phyloP scores from a whole-genome alignment of 306 rosid species.

The Citrullus colocynthis region DNA sequence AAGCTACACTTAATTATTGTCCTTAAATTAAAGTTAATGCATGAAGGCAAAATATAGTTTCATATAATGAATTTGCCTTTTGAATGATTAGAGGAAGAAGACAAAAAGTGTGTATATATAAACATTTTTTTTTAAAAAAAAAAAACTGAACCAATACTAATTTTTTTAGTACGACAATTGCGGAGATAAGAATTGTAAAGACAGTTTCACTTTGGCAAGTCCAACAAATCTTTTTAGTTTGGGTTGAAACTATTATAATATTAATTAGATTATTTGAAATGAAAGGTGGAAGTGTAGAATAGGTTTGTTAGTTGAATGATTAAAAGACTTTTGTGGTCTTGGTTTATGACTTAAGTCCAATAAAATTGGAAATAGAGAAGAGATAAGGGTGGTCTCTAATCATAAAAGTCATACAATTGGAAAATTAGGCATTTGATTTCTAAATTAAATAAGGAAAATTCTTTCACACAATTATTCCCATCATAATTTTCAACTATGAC shows the following conservation, averaged over 20 bases:
- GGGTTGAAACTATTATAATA: background rate
- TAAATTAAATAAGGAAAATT: background rate
- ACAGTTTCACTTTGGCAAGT: background rate
- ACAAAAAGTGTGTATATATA: no score
- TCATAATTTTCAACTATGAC: background rate
- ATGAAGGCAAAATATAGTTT: background rate
- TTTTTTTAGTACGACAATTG: no score
- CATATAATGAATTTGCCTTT: background rate
- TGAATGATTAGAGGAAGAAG: background rate
- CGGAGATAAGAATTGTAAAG: no score
- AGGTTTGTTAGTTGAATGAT: background rate
- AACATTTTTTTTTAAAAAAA: no score
- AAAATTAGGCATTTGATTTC: background rate
- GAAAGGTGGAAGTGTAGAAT: background rate
- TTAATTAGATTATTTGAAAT: background rate
- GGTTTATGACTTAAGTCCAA: background rate
- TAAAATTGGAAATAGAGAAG: background rate
- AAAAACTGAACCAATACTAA: no score
- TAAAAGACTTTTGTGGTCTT: conserved; percentile 1
- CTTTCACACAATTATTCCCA: background rate
- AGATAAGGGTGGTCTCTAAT: background rate
- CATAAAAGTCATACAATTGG: conserved; percentile 1
- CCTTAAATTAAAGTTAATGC: no score
- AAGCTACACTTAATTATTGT: no score
- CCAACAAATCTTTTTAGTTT: background rate